Evolutionary conservation across 805 yeast genomes (phyloP), one percentile per base, ranked within the genome.

Genomic region (Metschnikowia colocasiae): DNA sequence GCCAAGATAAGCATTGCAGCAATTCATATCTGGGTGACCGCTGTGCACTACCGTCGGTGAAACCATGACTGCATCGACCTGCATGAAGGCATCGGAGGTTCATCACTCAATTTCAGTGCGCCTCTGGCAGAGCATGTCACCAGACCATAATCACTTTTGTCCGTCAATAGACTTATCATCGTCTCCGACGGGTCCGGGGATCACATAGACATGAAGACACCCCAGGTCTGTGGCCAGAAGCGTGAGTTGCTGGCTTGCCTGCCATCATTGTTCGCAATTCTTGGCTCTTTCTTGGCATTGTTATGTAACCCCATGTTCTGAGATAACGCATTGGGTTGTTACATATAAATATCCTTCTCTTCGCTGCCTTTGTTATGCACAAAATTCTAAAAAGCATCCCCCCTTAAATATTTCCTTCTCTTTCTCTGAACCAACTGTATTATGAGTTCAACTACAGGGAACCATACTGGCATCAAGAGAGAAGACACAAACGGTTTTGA

Each of bases 401-500:
- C 22, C 27, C 16, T 22, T 7, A 20, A 22, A 8, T 16, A 26
- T 12, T 27, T n/a, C n/a, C 13, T 29, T 9, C 34, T 27, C 26
- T n/a, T 20, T 26, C 29, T 32, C 20, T 40, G 43, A 32, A 31
- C 35, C 10, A 20, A 23, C 5, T 19, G 13, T 30, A 40, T 15
- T 29, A 40, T 40, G 43, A 40, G 36, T 40, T 26, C 30, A 27
- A 26, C 18, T 20, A 15, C 43, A 22, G 39, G 13, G n/a, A 23
- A 13, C 4, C 38, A 33, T 3, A 25, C 19, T 25, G 29, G 16
- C 29, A 13, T 25, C 4, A 33, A 32, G 12, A 33, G 18, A 16
- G 39, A 41, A 16, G 45, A 32, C 19, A 33, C 45, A 13, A 37
- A 13, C 18, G 51, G 46, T 18, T 41, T 32, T 18, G 51, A 50